Evolutionary conservation across 768 basidiomycete species (phyloP).

Genomic region (Hortiboletus flavorubellus): DNA sequence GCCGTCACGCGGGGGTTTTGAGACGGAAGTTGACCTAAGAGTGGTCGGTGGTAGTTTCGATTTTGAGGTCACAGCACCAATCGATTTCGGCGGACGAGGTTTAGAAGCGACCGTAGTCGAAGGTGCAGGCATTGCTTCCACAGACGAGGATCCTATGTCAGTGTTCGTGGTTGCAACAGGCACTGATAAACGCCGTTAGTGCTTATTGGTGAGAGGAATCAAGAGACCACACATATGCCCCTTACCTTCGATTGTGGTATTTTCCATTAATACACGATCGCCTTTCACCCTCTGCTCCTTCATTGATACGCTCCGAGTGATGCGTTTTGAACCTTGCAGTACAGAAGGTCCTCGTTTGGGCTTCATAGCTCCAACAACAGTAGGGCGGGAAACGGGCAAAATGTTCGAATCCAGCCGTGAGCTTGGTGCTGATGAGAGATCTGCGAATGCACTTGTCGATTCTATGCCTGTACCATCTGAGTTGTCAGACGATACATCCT

Average conservation of each 20-base stretch:
- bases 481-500: background rate
- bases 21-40: slow-evolving; percentile 8
- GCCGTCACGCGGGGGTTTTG: slow-evolving; percentile 9
- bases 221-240: background rate
- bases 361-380: slow-evolving; percentile 11
- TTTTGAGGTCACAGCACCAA: background rate
- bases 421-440: background rate
- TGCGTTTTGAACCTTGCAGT: slow-evolving; percentile 14
- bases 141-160: background rate
- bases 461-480: background rate
- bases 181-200: slow-evolving; percentile 6
- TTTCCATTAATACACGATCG: background rate
- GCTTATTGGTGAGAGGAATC: background rate
- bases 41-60: background rate
- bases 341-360: slow-evolving; percentile 14
- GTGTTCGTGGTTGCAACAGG: background rate
- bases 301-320: slow-evolving; percentile 30
- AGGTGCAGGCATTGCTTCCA: background rate
- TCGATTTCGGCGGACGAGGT: slow-evolving; percentile 9
- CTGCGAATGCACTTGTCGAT: background rate
- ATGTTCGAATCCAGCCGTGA: background rate
- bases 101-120: slow-evolving; percentile 1
- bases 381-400: background rate
- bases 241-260: slow-evolving; percentile 3
- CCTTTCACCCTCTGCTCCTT: slow-evolving; percentile 16